Evolutionary conservation across 2,329 filamentous ascomycete species (phyloP), one percentile per base, ranked within the genome.

Genomic region (Cladophialophora immunda): DNA sequence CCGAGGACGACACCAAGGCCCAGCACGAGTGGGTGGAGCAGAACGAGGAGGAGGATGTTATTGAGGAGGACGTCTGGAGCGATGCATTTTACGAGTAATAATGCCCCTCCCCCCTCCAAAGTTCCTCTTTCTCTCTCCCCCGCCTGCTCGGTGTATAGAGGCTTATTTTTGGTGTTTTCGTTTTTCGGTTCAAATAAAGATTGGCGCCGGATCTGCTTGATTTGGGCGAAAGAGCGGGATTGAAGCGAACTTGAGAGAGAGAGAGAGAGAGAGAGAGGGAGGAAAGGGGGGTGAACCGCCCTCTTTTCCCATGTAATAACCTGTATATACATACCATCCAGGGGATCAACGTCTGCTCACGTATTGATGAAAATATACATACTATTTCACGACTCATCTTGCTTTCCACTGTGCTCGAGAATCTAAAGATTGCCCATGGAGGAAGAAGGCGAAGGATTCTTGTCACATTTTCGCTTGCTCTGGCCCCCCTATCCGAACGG

Each of bases 71-170:
- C 34, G 45, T 70, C 19, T 70, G 63, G 63, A 36, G 34, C n/a
- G 64, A 68, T 45, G 56, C 53, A 15, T 70, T 68, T 13, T 70
- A 70, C 53, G 66, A 68, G 38, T 68, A 29, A 67, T n/a, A 29
- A 45, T 45, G 38, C 5, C 38, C 55, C 19, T 2, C n/a, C n/a
- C 47, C 19, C 6, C 11, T 41, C 36, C 36, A 17, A 22, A 45
- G n/a, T 34, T 34, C 11, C 32, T 9, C 9, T 7, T 34, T 34
- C 32, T 11, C 9, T 4, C 45, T 25, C 45, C 45, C 45, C 45
- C 19, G 15, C 11, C 45, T 13, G 45, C 6, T 50, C 45, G 45
- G 45, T 25, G 38, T 50, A 25, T 50, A 58, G 56, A 45, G n/a
- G 41, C 30, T 38, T 38, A 61, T 38, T 61, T 13, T 6, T 32